Percentiles rank a stretch among this genome's conserved stretches.
Evolutionary conservation across 2,329 filamentous ascomycete genomes (phyloP).

Genomic region (Fusarium multiceps): DNA sequence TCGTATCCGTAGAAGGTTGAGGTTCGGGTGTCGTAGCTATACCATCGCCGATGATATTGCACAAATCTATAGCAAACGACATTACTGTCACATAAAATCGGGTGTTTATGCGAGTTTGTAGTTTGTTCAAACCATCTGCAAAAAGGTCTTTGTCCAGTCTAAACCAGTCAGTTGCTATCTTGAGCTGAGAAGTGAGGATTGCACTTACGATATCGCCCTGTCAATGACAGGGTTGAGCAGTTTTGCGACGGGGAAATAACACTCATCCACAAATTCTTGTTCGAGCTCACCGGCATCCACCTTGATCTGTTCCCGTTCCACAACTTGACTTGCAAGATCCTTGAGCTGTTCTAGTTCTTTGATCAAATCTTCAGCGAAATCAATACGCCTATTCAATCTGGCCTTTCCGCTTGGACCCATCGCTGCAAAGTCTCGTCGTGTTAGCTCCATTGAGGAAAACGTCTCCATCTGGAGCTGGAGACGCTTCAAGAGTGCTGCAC

Average conservation of each 20-base stretch:
- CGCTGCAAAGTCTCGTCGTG: constrained; percentile 91
- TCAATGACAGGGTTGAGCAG: constrained; percentile 82
- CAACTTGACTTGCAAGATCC: constrained; percentile 74
- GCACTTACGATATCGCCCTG: constrained; percentile 81
- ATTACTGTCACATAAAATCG: constrained; percentile 69
- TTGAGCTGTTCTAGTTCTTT: constrained; percentile 82
- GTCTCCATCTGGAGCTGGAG: constrained; percentile 95
- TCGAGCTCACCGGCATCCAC: constrained; percentile 81
- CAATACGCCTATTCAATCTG: constrained; percentile 82
- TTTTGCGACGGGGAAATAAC: constrained; percentile 89
- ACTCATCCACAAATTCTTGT: constrained; percentile 82
- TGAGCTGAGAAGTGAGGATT: not conserved
- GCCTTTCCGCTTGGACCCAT: constrained; percentile 89
- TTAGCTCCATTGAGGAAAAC: constrained; percentile 97
- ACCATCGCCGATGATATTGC: constrained; percentile 63
- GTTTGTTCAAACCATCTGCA: constrained; percentile 59
- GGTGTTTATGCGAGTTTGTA: constrained; percentile 65
- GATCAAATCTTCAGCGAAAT: constrained; percentile 83
- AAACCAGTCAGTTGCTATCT: constrained; percentile 52
- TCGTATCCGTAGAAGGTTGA: constrained; percentile 39
- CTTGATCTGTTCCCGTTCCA: constrained; percentile 81
- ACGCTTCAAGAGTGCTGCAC: constrained; percentile 90
- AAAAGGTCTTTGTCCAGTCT: constrained; percentile 75
- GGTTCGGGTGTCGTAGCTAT: constrained; percentile 59
- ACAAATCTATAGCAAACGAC: constrained; percentile 67